Conservation (phyloP, 805 yeast species). For the Lachancea thermotolerans region DNA sequence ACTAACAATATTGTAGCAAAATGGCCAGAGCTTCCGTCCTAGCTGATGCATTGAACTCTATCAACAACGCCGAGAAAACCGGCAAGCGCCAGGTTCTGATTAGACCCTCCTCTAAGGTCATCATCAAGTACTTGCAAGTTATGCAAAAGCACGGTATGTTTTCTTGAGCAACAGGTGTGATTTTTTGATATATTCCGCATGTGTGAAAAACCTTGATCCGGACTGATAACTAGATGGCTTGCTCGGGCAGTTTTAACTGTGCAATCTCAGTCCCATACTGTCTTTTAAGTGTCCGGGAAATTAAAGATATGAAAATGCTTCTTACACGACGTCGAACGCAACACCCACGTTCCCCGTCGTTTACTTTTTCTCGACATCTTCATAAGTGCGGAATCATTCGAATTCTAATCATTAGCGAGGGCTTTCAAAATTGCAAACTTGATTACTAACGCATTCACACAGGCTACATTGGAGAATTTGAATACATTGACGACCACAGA, state of each 20-base stretch:
- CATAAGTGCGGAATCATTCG: background rate
- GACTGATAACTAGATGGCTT: constrained; percentile 98
- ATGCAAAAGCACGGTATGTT: constrained; percentile 79
- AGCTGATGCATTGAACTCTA: constrained; percentile 97
- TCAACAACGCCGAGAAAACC: constrained; percentile 98
- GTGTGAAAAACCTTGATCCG: constrained; percentile 42
- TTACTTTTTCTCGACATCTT: constrained; percentile 63
- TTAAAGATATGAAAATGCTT: constrained; percentile 47
- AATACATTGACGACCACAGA: constrained; percentile 98
- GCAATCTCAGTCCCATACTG: constrained; percentile 74
- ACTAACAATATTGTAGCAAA: constrained; percentile 26
- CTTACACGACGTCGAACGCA: constrained; percentile 52
- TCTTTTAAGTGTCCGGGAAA: constrained; percentile 98
- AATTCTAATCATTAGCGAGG: background rate
- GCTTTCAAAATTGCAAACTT: too few species aligned
- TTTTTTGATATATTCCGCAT: constrained; percentile 14
- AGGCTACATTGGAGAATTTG: constrained; percentile 95
- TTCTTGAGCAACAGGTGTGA: constrained; percentile 41
- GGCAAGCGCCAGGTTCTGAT: constrained; percentile 98
- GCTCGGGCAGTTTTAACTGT: constrained; percentile 46
- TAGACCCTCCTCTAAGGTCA: constrained; percentile 98
- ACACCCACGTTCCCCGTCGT: constrained; percentile 39
- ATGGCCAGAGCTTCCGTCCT: constrained; percentile 98
- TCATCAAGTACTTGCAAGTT: constrained; percentile 92
- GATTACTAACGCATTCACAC: background rate